These are phyloP conservation scores for Phoenix dactylifera DNA, from an alignment of 176 grass and related monocot species.

Conservation along the genomic window DNA sequence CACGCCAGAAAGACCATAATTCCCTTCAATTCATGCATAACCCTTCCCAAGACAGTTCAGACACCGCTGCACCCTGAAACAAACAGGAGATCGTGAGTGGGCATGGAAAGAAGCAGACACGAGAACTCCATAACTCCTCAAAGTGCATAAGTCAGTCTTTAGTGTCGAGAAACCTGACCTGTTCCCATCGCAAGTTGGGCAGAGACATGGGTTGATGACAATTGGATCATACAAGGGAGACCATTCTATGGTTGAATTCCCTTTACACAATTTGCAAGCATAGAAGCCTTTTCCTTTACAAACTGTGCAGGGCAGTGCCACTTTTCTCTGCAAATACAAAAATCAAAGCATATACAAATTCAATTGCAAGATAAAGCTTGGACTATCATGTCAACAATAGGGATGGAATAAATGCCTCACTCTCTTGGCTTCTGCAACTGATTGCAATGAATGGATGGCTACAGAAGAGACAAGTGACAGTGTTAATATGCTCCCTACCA, in stretches of 20 bases:
- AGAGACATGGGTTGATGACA: conserved; percentile 78
- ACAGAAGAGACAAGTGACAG: conserved; percentile 43
- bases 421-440: conserved; percentile 59
- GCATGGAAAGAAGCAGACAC: background rate
- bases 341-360: background rate
- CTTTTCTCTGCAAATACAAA: conserved; percentile 42
- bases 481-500: conserved; percentile 55
- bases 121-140: background rate
- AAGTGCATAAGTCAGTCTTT: background rate
- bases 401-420: conserved; percentile 9
- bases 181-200: conserved; percentile 82
- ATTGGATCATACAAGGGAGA: conserved; percentile 82
- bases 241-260: conserved; percentile 60
- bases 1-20: too few relatives aligned
- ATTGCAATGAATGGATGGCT: conserved; percentile 56
- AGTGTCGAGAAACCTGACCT: conserved; percentile 28
- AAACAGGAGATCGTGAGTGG: background rate
- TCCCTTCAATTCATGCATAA: conserved; percentile 33
- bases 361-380: background rate
- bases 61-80: conserved; percentile 64
- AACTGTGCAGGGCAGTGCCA: conserved; percentile 40
- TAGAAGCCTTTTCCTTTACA: conserved; percentile 82
- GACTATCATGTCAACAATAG: background rate
- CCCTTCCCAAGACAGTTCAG: conserved; percentile 77
- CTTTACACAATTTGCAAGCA: conserved; percentile 76